Conservation (phyloP, 345 rosid species). For the Populus euphratica region DNA sequence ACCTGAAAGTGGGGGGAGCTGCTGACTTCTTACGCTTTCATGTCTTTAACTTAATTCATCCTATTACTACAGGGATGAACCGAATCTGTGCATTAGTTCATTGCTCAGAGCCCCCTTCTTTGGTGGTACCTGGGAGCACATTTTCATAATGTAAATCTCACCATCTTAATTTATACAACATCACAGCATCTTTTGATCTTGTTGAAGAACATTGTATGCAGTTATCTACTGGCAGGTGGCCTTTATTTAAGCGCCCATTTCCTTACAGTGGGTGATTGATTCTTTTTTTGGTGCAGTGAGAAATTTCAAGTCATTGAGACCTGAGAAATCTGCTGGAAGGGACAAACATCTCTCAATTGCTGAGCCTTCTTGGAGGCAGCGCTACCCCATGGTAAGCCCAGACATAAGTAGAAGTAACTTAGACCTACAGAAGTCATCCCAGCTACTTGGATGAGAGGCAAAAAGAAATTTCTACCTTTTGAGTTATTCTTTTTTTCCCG, state of each 20-base stretch:
- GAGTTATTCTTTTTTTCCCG: not conserved
- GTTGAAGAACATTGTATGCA: not conserved
- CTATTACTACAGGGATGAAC: too few species aligned
- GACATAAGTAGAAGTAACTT: conserved; percentile 10
- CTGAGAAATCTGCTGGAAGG: conserved; percentile 41
- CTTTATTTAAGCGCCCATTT: not conserved
- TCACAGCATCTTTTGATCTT: not conserved
- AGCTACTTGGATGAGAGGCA: conserved; percentile 9
- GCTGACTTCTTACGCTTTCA: too few species aligned
- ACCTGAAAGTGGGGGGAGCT: not conserved
- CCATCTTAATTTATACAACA: not conserved
- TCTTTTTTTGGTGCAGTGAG: conserved; percentile 40
- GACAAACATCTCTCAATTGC: conserved; percentile 31
- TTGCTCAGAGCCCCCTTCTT: not conserved
- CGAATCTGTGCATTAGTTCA: not conserved
- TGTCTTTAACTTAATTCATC: too few species aligned
- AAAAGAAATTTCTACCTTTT: not conserved
- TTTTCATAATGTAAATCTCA: not conserved
- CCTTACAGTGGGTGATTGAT: not conserved
- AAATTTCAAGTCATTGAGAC: conserved; percentile 52
- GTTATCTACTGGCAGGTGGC: not conserved
- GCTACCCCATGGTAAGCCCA: conserved; percentile 44
- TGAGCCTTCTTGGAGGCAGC: conserved; percentile 59
- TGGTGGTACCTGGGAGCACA: not conserved
- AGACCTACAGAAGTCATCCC: conserved; percentile 14